Evolutionary conservation across 129 eudicot species (phyloP), one percentile per base, ranked within the genome.

Genomic region (Lactuca saligna): DNA sequence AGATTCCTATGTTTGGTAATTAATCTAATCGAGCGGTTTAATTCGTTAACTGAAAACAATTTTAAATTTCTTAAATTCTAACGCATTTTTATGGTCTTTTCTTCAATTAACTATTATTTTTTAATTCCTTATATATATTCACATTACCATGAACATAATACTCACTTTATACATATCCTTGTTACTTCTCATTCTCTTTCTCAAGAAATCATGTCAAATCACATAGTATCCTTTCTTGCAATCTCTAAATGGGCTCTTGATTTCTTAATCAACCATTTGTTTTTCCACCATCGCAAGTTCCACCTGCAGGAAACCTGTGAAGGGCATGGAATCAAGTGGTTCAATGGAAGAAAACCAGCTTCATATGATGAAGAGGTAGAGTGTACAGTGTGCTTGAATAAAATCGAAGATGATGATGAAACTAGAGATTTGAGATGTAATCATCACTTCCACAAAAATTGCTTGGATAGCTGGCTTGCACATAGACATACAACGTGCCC

Each of bases 391-490:
- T 80, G 80, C 58, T 61, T 80, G 39, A 63, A 38, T 57, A 75
- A 39, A 39, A 65, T 80, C n/a, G 74, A 80, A 29, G 84, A 70
- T 1, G 84, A 75, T 3, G 63, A 75, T 4, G 84, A 80, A 62
- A 48, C 75, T 39, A 75, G 77, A 54, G 80, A 80, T 59, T 42
- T 80, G 20, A 48, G 69, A 25, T 80, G 84, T 17, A 70, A 57
- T 17, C 84, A 80, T 58, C 34, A 69, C 7, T 80, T 80, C 65
- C 84, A 80, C 44, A 73, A 54, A 17, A 76, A 44, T 31, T 83
- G 88, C 59, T 75, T 76, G 38, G 89, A 78, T 46, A 57, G 58
- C 35, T 80, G 81, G 83, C 11, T 71, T 17, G 76, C 79, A 6
- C 53, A 56, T 14, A 71, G 77, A 1, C 76, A 62, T 12, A n/a